These are phyloP conservation scores for Acer campestre DNA, from an alignment of 345 rosid species.

Conservation along the genomic window DNA sequence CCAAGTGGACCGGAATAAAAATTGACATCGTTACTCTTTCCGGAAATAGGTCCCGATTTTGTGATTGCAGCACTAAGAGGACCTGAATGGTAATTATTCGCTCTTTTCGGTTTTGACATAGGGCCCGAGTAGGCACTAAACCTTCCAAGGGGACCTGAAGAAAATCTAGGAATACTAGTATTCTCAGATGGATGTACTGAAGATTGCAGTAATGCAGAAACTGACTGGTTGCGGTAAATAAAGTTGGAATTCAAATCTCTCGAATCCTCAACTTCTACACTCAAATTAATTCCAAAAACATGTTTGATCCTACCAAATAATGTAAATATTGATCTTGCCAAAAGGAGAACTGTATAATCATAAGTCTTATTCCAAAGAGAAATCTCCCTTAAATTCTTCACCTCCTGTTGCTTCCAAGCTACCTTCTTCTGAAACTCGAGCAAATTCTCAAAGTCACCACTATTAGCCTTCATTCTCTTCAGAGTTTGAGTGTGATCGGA, in stretches of 20 bases:
- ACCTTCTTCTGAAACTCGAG: constrained; percentile 75
- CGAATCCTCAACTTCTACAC: constrained; percentile 42
- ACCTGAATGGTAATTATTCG: constrained; percentile 72
- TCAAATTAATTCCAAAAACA: constrained; percentile 64
- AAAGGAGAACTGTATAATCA: constrained; percentile 68
- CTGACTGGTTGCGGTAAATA: constrained; percentile 63
- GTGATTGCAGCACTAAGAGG: constrained; percentile 63
- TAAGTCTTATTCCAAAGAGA: constrained; percentile 91
- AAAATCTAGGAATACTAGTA: constrained; percentile 55
- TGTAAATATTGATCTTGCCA: constrained; percentile 84
- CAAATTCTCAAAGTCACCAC: constrained; percentile 57
- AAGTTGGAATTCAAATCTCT: constrained; percentile 52
- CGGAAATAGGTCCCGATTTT: constrained; percentile 47
- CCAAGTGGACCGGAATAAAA: constrained; percentile 73
- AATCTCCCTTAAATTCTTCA: constrained; percentile 63
- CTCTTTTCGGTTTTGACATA: constrained; percentile 41
- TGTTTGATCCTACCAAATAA: constrained; percentile 59
- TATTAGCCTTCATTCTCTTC: constrained; percentile 66
- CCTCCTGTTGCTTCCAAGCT: constrained; percentile 83
- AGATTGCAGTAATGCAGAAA: constrained; percentile 64
- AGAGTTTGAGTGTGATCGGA: constrained; percentile 76
- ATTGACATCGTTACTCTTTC: constrained; percentile 41
- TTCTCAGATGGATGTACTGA: constrained; percentile 55
- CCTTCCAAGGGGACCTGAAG: constrained; percentile 78
- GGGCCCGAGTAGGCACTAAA: constrained; percentile 51